phyloP scores from a whole-genome alignment of 2,329 filamentous ascomycete species.

The Endothia cerciana region DNA sequence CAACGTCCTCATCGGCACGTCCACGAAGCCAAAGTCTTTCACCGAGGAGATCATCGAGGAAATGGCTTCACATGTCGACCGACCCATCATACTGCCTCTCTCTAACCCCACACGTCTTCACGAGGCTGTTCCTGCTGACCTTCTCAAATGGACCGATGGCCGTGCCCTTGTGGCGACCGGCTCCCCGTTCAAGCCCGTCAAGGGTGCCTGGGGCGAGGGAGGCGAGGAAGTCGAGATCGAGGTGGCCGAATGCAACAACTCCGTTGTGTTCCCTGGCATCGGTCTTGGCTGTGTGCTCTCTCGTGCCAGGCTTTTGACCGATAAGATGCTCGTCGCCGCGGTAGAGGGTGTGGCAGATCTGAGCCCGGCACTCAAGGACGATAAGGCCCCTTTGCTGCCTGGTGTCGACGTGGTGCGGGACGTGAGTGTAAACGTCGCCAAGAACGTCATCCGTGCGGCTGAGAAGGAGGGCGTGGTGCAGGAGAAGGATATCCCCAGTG shows the following conservation, averaged over 20 bases:
- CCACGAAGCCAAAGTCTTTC: constrained; percentile 76
- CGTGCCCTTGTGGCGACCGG: constrained; percentile 81
- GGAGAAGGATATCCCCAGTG: constrained; percentile 64
- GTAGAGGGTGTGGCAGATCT: constrained; percentile 72
- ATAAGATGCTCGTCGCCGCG: constrained; percentile 82
- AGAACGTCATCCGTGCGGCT: constrained; percentile 73
- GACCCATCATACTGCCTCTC: constrained; percentile 79
- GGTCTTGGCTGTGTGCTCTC: constrained; percentile 78
- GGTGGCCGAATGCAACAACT: constrained; percentile 86
- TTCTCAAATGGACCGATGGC: constrained; percentile 78
- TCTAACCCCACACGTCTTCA: constrained; percentile 85
- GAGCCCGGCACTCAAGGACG: constrained; percentile 69
- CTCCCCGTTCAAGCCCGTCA: constrained; percentile 78
- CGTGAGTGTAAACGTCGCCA: constrained; percentile 78
- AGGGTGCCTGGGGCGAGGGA: constrained; percentile 56
- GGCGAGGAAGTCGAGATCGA: constrained; percentile 50
- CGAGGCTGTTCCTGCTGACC: constrained; percentile 77
- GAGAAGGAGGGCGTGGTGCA: constrained; percentile 70
- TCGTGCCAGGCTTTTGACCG: constrained; percentile 67
- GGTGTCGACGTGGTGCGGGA: constrained; percentile 75
- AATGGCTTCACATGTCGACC: constrained; percentile 73
- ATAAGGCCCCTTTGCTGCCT: constrained; percentile 70
- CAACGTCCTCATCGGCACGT: constrained; percentile 83
- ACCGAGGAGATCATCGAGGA: constrained; percentile 73
- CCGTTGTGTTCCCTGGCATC: constrained; percentile 82